Evolutionary conservation across 192 early-diverging fungal species (phyloP).

Genomic region (Umbelopsis isabellina): DNA sequence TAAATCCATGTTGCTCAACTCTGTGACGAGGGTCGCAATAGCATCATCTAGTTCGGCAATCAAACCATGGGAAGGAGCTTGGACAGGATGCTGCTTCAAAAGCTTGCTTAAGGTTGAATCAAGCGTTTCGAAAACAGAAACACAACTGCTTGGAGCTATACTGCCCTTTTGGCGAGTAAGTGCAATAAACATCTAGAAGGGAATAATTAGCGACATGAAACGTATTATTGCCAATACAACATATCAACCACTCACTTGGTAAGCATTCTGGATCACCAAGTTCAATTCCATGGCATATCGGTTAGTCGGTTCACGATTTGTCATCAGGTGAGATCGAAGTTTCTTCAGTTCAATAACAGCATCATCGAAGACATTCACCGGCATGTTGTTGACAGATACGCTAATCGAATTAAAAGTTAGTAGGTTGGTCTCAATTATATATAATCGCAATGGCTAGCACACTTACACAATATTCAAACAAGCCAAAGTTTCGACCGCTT

Average conservation of each 20-base stretch:
- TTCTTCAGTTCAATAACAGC: constrained; percentile 25
- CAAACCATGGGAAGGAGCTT: too few species aligned
- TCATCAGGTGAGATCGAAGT: constrained; percentile 12
- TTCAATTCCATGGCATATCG: constrained; percentile 25
- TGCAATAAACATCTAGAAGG: not conserved
- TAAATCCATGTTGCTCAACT: not conserved
- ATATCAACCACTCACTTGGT: constrained; percentile 24
- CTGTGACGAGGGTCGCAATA: not conserved
- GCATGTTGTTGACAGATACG: constrained; percentile 31
- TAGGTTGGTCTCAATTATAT: not conserved
- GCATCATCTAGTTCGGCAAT: not conserved
- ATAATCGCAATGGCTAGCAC: not conserved
- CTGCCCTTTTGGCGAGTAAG: constrained; percentile 2
- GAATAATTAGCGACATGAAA: not conserved
- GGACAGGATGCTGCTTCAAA: not conserved
- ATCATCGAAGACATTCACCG: constrained; percentile 29
- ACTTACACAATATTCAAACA: constrained; percentile 55
- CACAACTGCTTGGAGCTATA: not conserved
- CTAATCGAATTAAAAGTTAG: constrained; percentile 9
- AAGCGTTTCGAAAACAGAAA: not conserved
- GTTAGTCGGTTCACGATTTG: constrained; percentile 23
- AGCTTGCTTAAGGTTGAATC: not conserved
- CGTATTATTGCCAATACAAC: not conserved
- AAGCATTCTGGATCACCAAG: constrained; percentile 23
- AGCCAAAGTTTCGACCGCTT: constrained; percentile 49